Evolutionary conservation across 2,329 filamentous ascomycete genomes (phyloP).

Genomic region (Kalmusia sp.): DNA sequence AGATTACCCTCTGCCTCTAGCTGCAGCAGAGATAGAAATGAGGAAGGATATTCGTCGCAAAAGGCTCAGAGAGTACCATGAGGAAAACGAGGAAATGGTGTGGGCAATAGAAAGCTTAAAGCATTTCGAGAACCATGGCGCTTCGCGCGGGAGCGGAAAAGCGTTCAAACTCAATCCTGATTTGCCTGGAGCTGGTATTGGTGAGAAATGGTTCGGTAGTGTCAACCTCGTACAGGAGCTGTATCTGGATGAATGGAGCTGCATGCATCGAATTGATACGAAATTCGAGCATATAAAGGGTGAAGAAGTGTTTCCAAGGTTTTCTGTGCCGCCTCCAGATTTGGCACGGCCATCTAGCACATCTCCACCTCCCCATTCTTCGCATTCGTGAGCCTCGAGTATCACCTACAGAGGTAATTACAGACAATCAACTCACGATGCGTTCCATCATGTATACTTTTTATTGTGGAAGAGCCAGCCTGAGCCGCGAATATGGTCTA

Average conservation of each 20-base stretch:
- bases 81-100: slow-evolving; percentile 31
- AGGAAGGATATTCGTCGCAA: slow-evolving; percentile 31
- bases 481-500: no score
- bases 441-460: no score
- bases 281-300: slow-evolving; percentile 27
- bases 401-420: no score
- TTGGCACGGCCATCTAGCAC: background rate
- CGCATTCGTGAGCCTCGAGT: no score
- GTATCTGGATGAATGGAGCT: slow-evolving; percentile 43
- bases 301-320: slow-evolving; percentile 8
- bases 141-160: slow-evolving; percentile 13
- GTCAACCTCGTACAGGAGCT: slow-evolving; percentile 36
- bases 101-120: slow-evolving; percentile 39
- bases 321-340: slow-evolving; percentile 8
- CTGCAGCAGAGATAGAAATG: slow-evolving; percentile 21
- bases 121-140: slow-evolving; percentile 29
- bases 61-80: slow-evolving; percentile 31
- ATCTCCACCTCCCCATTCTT: no score
- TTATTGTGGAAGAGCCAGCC: no score
- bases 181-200: slow-evolving; percentile 37
- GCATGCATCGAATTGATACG: slow-evolving; percentile 38
- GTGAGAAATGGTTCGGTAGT: slow-evolving; percentile 40
- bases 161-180: slow-evolving; percentile 28
- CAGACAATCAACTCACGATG: no score
- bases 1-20: slow-evolving; percentile 22